Evolutionary conservation across 129 eudicot genomes (phyloP), one percentile per base, ranked within the genome.

Genomic region (Helichrysum umbraculigerum): DNA sequence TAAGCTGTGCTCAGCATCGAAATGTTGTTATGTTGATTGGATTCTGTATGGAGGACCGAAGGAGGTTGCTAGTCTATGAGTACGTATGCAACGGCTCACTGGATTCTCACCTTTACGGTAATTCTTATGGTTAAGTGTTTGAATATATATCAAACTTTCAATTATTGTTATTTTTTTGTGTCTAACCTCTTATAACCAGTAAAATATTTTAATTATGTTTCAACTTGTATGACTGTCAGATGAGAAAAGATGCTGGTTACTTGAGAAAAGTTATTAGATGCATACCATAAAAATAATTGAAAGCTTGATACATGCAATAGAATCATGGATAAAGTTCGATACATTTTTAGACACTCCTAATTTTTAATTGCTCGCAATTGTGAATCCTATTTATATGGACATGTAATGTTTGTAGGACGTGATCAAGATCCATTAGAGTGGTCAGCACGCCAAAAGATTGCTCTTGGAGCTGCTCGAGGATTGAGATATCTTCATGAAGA

Each of bases 1-100:
- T 94, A 61, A 94, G 98, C 84, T 94, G 98, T 72, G 98, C 98
- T 50, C 98, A 94, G 79, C 98, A 94, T 80, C 86, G 98, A 5
- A 94, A 94, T 74, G 98, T 94, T 70, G 98, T 94, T 66, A 91
- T 88, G 92, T 68, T 94, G 81, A 94, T 94, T 66, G 98, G 98
- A n/a, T 94, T 88, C 65, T 94, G 98, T 80, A 91, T 91, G 68
- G 97, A 94, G 82, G 96, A 91, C 73, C 87, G 91, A 29, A 77
- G 97, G 78, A 87, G 98, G 87, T 72, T 94, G 73, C 80, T 94
- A 52, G 98, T 93, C 35, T 93, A 93, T 66, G 98, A 93, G 67
- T 90, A 91, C 28, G 91, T 94, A 17, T 94, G 98, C 91, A 86
- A 88, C 37, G 96, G 98, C 61, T 94, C 98, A 8, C 75, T 94